A percentile compares a stretch with the other conserved stretches of the same genome.
These are phyloP conservation scores for Phialophora verrucosa DNA, from an alignment of 2,329 filamentous ascomycete genomes.

Conservation along the genomic window DNA sequence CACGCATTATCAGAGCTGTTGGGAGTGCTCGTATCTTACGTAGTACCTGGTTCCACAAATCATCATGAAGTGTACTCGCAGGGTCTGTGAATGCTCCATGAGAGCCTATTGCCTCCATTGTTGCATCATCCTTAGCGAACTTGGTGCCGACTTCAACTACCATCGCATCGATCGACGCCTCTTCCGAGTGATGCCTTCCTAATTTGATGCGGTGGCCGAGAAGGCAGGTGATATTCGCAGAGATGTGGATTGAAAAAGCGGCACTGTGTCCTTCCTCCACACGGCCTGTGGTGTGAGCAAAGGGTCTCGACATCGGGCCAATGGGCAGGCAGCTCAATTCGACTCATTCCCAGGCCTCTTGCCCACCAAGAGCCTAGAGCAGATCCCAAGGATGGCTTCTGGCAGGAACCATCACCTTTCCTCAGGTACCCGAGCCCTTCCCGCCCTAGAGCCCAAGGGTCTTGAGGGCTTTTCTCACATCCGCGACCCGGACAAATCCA, in stretches of 20 bases:
- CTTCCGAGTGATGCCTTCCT: constrained; percentile 6
- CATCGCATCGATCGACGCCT: constrained; percentile 8
- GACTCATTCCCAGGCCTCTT: constrained; percentile 3
- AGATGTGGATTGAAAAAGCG: constrained; percentile 8
- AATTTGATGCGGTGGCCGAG: constrained; percentile 15
- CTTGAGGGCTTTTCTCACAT: constrained; percentile 11
- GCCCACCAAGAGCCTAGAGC: constrained; percentile 17
- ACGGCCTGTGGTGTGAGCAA: constrained; percentile 8
- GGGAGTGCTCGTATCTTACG: neutral
- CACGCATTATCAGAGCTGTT: neutral
- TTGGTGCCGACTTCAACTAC: neutral
- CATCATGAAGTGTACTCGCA: neutral
- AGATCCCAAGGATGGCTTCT: constrained; percentile 24
- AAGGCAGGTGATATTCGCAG: neutral
- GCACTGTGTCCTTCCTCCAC: neutral
- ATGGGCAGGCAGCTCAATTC: neutral
- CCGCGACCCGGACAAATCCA: constrained; percentile 27
- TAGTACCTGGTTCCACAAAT: neutral
- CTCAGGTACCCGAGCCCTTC: constrained; percentile 31
- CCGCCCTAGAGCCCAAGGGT: constrained; percentile 15
- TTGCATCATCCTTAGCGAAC: neutral
- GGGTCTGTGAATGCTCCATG: neutral
- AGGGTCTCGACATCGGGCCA: constrained; percentile 8
- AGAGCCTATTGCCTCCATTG: neutral
- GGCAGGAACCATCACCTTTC: constrained; percentile 24